Conservation (phyloP, 164 flowering plant genomes). For the Macadamia integrifolia region DNA sequence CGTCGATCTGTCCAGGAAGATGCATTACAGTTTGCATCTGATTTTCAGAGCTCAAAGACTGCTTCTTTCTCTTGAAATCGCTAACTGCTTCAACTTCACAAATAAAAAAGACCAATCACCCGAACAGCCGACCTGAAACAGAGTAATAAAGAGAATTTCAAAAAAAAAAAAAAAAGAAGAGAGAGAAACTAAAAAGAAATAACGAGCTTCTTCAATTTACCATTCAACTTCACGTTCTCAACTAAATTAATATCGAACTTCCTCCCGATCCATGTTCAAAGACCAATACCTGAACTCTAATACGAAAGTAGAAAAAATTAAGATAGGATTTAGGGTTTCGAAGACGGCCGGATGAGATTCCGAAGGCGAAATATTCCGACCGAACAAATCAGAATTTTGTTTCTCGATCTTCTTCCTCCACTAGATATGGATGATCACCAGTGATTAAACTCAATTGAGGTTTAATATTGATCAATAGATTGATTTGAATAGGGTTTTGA, state of each 20-base stretch:
- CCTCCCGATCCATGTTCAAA: neutral
- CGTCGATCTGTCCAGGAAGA: conserved; percentile 16
- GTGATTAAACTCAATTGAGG: no score
- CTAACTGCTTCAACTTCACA: neutral
- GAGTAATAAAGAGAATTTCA: neutral
- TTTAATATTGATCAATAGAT: no score
- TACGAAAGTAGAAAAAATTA: no score
- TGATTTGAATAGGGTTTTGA: no score
- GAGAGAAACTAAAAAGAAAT: neutral
- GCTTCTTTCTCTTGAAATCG: neutral
- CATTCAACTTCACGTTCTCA: neutral
- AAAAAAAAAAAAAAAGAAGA: neutral
- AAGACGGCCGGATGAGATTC: neutral
- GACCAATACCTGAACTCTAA: neutral
- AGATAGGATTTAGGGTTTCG: no score
- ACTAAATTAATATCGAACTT: neutral
- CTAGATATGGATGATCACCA: no score
- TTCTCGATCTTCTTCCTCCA: no score
- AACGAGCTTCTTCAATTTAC: neutral
- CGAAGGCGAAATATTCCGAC: no score
- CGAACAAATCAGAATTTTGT: no score
- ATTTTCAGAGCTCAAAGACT: neutral
- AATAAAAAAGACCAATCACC: neutral
- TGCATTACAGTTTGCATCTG: conserved; percentile 11
- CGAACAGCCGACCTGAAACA: neutral